Conservation (phyloP, 2,329 filamentous ascomycete species). For the Stenocarpella maydis region DNA sequence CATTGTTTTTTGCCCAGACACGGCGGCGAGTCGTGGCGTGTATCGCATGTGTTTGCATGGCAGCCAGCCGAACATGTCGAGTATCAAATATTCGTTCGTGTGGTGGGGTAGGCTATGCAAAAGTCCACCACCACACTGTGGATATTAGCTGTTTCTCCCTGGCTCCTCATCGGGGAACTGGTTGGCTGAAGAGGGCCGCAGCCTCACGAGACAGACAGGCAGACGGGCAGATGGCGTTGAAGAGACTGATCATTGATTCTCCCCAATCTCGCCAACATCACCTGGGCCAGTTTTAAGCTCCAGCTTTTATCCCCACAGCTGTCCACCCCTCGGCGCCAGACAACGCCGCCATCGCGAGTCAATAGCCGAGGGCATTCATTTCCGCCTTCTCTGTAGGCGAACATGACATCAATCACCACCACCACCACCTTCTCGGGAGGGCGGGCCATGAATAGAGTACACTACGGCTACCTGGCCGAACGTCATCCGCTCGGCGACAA, state of each 20-base stretch:
- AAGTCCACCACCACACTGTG: neutral
- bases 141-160: neutral
- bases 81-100: neutral
- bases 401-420: too few species aligned
- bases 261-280: neutral
- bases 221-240: too few species aligned
- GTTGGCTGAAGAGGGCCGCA: constrained; percentile 11
- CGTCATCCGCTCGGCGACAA: neutral
- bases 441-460: too few species aligned
- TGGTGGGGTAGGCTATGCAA: neutral
- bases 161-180: neutral
- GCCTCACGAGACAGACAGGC: too few species aligned
- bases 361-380: neutral
- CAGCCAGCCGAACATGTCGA: neutral
- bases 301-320: neutral
- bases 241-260: neutral
- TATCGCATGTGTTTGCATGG: neutral
- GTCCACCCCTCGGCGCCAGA: neutral
- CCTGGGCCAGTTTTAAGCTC: neutral
- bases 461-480: neutral
- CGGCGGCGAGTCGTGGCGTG: neutral
- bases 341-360: neutral
- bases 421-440: too few species aligned
- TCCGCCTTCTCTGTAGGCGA: neutral
- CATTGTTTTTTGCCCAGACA: neutral